Evolutionary conservation across 805 yeast species (phyloP).

Genomic region (Saccharomycopsis javanensis): DNA sequence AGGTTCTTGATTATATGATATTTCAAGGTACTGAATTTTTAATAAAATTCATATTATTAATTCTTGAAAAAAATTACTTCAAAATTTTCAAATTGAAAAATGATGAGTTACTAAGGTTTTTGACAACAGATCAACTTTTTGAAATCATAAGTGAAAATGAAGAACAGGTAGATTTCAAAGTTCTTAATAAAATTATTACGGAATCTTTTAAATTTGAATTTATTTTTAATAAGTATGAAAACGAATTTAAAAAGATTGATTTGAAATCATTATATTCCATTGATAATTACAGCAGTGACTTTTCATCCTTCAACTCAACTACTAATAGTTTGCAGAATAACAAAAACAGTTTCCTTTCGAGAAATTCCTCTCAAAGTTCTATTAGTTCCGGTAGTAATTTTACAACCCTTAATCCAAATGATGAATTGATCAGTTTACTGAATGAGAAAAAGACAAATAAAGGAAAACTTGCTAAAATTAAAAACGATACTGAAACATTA

Average conservation of each 20-base stretch:
- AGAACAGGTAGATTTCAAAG: constrained; percentile 9
- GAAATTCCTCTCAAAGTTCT: constrained; percentile 17
- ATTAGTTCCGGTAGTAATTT: not conserved
- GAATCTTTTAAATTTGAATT: constrained; percentile 19
- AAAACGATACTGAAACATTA: constrained; percentile 16
- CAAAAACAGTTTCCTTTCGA: constrained; percentile 5
- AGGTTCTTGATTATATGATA: constrained; percentile 17
- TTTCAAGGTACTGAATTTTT: constrained; percentile 19
- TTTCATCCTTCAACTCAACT: not conserved
- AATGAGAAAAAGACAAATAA: constrained; percentile 9
- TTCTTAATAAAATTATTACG: constrained; percentile 1
- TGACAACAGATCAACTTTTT: constrained; percentile 3
- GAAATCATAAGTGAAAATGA: constrained; percentile 16
- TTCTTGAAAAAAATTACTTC: constrained; percentile 18
- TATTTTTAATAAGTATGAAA: constrained; percentile 14
- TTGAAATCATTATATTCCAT: not conserved
- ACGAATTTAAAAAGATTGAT: constrained; percentile 10
- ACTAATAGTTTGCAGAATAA: not conserved
- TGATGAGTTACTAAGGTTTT: not conserved
- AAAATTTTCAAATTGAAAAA: constrained; percentile 14
- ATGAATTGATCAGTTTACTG: constrained; percentile 2
- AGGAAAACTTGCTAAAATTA: constrained; percentile 13
- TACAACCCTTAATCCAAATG: not conserved
- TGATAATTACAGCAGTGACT: not conserved
- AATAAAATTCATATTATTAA: constrained; percentile 15